These are phyloP conservation scores for Cercophora scortea DNA, from an alignment of 495 filamentous ascomycete genomes.

Conservation along the genomic window DNA sequence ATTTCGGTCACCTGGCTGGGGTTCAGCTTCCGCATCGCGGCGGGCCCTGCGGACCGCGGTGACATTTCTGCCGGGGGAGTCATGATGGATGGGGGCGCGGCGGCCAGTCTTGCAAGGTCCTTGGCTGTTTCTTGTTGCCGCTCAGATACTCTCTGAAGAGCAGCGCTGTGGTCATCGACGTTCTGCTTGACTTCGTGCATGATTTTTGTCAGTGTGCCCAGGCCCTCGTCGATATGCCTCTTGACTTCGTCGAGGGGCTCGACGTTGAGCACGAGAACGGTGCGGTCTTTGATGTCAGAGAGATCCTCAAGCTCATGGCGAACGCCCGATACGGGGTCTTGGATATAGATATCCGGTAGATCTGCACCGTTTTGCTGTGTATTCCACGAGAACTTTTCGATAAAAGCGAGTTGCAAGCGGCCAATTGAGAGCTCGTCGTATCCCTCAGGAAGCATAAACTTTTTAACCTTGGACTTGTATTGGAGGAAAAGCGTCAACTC, in stretches of 20 bases:
- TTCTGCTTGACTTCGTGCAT: conserved; percentile 75
- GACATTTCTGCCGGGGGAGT: conserved; percentile 27
- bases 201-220: conserved; percentile 69
- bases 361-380: conserved; percentile 90
- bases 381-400: conserved; percentile 98
- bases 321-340: conserved; percentile 89
- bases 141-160: conserved; percentile 83
- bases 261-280: conserved; percentile 87
- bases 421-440: conserved; percentile 76
- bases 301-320: conserved; percentile 94
- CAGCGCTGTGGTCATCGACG: conserved; percentile 68
- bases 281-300: conserved; percentile 89
- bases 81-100: conserved; percentile 47
- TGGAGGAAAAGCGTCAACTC: conserved; percentile 94
- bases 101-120: conserved; percentile 76
- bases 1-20: conserved; percentile 60
- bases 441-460: conserved; percentile 81
- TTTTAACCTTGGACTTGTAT: conserved; percentile 95
- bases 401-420: conserved; percentile 90
- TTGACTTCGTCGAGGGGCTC: conserved; percentile 97
- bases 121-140: conserved; percentile 85
- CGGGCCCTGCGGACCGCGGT: conserved; percentile 9
- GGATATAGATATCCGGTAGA: conserved; percentile 94
- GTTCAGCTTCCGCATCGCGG: conserved; percentile 27
- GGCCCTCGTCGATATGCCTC: conserved; percentile 85